Conservation (phyloP, 2,329 filamentous ascomycete species). For the Botryotinia calthae region DNA sequence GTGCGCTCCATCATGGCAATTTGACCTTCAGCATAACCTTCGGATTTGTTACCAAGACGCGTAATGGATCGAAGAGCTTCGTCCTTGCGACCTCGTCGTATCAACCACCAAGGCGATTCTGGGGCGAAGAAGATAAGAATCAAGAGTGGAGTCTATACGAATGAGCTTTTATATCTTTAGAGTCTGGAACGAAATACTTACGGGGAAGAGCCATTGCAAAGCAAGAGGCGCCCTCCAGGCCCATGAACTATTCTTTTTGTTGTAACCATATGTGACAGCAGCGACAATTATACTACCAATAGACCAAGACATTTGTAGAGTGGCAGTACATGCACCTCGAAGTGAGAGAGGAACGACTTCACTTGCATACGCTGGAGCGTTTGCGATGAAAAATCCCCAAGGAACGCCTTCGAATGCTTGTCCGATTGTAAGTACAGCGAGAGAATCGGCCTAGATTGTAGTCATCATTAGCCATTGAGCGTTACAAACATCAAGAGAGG, state of each 20-base stretch:
- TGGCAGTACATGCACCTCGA: constrained; percentile 57
- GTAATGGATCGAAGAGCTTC: constrained; percentile 43
- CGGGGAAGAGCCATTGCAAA: constrained; percentile 52
- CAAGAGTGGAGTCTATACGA: constrained; percentile 44
- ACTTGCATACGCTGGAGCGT: constrained; percentile 60
- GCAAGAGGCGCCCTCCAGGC: constrained; percentile 52
- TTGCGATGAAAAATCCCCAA: constrained; percentile 66
- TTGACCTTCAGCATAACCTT: constrained; percentile 47
- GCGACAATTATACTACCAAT: constrained; percentile 61
- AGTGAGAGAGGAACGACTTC: constrained; percentile 60
- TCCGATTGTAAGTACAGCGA: constrained; percentile 39
- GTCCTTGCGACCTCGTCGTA: constrained; percentile 44
- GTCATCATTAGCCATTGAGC: neutral
- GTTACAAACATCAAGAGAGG: neutral
- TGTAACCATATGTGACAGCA: constrained; percentile 54
- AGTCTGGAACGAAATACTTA: neutral
- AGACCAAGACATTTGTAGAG: constrained; percentile 66
- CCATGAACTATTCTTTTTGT: constrained; percentile 37
- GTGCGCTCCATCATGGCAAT: constrained; percentile 59
- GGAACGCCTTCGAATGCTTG: constrained; percentile 55
- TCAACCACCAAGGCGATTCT: constrained; percentile 51
- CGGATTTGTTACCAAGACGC: constrained; percentile 42
- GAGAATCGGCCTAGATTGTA: constrained; percentile 5
- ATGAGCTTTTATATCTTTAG: neutral
- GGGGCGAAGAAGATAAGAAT: constrained; percentile 49